Conservation (phyloP, 2,329 filamentous ascomycete genomes). For the Tolypocladium inflatum region DNA sequence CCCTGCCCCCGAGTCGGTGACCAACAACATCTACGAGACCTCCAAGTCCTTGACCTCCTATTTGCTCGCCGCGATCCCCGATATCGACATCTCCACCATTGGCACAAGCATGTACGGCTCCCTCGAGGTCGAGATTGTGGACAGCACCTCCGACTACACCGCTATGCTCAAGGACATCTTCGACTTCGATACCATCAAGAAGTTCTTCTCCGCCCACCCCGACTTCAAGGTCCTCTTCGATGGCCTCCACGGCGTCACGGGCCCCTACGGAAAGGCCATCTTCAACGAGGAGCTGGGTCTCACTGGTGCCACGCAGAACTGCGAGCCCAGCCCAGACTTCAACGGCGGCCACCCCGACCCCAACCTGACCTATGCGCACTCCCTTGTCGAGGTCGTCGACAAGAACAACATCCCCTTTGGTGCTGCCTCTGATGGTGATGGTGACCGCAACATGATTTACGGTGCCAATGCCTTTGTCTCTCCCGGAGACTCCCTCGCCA, state of each 20-base stretch:
- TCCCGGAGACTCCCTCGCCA: conserved; percentile 92
- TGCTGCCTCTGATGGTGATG: conserved; percentile 91
- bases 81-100: conserved; percentile 75
- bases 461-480: conserved; percentile 94
- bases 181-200: conserved; percentile 92
- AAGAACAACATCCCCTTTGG: conserved; percentile 89
- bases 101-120: conserved; percentile 76
- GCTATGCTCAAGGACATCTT: conserved; percentile 98
- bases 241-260: conserved; percentile 87
- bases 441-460: conserved; percentile 99
- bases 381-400: conserved; percentile 87
- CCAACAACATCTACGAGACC: conserved; percentile 92
- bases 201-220: conserved; percentile 75
- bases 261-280: conserved; percentile 88
- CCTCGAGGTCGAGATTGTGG: conserved; percentile 90
- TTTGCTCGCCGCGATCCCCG: conserved; percentile 80
- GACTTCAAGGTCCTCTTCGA: conserved; percentile 98
- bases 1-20: conserved; percentile 89
- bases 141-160: conserved; percentile 87
- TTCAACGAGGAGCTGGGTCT: conserved; percentile 91
- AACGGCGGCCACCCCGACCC: conserved; percentile 95
- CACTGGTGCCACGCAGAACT: conserved; percentile 75
- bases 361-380: conserved; percentile 94
- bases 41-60: conserved; percentile 87
- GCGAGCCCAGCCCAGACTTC: conserved; percentile 85